Evolutionary conservation across 495 filamentous ascomycete species (phyloP).

Genomic region (Tuber melanosporum): DNA sequence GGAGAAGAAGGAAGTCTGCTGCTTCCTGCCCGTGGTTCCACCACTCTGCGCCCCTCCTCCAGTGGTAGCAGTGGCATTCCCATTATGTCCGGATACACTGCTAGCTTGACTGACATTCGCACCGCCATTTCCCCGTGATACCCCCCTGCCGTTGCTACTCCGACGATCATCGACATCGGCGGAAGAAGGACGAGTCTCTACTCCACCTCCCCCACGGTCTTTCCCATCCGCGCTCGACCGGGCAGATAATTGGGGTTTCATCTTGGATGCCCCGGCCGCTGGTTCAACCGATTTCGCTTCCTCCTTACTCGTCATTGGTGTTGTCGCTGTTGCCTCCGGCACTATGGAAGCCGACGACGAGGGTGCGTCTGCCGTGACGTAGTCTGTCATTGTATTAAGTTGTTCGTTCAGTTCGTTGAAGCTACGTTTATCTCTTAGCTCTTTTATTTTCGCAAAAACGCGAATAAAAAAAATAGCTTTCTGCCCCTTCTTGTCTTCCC

Average conservation of each 20-base stretch:
- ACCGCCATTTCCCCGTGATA: constrained; percentile 26
- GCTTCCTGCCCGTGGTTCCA: constrained; percentile 30
- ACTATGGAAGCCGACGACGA: constrained; percentile 21
- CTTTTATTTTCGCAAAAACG: constrained; percentile 16
- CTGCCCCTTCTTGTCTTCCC: constrained; percentile 1
- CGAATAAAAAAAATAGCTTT: constrained; percentile 15
- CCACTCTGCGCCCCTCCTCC: constrained; percentile 20
- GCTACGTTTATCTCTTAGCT: constrained; percentile 19
- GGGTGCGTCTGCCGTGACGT: constrained; percentile 32
- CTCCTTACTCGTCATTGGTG: background rate
- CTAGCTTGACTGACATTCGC: constrained; percentile 35
- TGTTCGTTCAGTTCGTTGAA: background rate
- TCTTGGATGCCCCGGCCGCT: constrained; percentile 13
- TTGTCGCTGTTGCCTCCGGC: background rate
- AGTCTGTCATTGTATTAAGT: constrained; percentile 22
- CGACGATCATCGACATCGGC: constrained; percentile 30
- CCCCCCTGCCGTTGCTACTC: constrained; percentile 32
- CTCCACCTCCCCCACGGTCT: constrained; percentile 25
- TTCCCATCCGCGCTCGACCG: constrained; percentile 24
- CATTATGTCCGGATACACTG: constrained; percentile 35
- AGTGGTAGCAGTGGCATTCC: constrained; percentile 7
- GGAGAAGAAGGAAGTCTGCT: constrained; percentile 36
- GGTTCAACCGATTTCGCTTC: constrained; percentile 20
- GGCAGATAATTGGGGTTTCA: constrained; percentile 21
- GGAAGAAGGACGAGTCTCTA: constrained; percentile 32